These are phyloP conservation scores for Heliosperma pusillum DNA, from an alignment of 148 eudicot genomes.

Conservation along the genomic window DNA sequence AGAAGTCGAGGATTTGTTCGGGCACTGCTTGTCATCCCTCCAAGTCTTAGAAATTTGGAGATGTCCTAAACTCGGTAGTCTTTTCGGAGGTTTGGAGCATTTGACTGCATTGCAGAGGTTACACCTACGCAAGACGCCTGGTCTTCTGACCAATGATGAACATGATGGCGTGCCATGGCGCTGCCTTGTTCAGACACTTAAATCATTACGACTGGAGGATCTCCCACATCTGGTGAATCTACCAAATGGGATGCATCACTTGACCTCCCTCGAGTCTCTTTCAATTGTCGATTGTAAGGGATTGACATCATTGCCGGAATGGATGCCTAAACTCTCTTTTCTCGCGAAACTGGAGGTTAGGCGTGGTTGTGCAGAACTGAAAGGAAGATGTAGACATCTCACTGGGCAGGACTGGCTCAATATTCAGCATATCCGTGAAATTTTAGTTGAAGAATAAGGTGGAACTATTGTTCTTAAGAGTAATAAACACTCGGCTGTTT, in stretches of 20 bases:
- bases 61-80: neutral
- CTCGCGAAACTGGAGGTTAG: slow-evolving; percentile 9
- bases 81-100: neutral
- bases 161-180: neutral
- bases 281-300: neutral
- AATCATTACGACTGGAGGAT: neutral
- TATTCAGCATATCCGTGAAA: slow-evolving; percentile 2
- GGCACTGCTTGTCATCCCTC: neutral
- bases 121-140: neutral
- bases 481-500: neutral
- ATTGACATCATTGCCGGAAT: slow-evolving; percentile 10
- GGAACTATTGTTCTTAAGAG: neutral
- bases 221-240: neutral
- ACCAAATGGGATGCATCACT: neutral
- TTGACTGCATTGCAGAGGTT: neutral
- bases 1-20: neutral
- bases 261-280: neutral
- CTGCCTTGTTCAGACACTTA: neutral
- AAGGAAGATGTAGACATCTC: neutral
- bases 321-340: slow-evolving; percentile 1
- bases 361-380: neutral
- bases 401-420: slow-evolving; percentile 14
- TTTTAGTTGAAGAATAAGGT: slow-evolving; percentile 1
- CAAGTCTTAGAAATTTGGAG: neutral
- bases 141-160: neutral